These are phyloP conservation scores for Trichoderma parareesei DNA, from an alignment of 495 filamentous ascomycete genomes.

Conservation along the genomic window DNA sequence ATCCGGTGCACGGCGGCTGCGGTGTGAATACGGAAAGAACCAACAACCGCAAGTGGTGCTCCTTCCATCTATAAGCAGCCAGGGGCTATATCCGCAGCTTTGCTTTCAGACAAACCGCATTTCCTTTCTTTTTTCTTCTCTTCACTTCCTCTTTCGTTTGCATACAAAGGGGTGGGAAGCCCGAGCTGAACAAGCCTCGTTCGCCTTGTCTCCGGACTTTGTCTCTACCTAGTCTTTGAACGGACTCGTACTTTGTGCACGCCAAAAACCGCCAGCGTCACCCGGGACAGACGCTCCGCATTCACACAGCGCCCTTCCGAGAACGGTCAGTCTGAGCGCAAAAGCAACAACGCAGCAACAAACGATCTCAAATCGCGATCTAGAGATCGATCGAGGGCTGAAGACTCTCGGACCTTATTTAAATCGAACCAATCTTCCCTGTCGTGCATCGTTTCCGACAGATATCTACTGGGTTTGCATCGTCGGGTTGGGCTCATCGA, in stretches of 20 bases:
- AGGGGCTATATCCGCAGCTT: not conserved
- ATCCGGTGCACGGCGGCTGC: slow-evolving; percentile 2
- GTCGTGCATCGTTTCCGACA: too few species aligned
- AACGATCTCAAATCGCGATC: not conserved
- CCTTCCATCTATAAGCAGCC: not conserved
- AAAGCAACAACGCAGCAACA: not conserved
- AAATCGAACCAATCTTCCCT: not conserved
- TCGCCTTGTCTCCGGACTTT: not conserved
- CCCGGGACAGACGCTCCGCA: not conserved
- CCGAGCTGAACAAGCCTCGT: slow-evolving; percentile 3
- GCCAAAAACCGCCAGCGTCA: not conserved
- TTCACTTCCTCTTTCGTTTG: not conserved
- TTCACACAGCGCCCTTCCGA: slow-evolving; percentile 3
- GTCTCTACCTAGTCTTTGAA: slow-evolving; percentile 1
- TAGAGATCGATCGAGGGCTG: not conserved
- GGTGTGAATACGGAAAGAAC: not conserved
- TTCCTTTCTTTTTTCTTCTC: not conserved
- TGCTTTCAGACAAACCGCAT: not conserved
- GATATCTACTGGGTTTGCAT: not conserved
- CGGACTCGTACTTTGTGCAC: slow-evolving; percentile 3
- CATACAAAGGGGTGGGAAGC: not conserved
- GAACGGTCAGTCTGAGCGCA: not conserved
- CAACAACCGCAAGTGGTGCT: not conserved
- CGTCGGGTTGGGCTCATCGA: not conserved
- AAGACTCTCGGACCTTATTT: not conserved